These are phyloP conservation scores for Boletellus ananiceps DNA, from an alignment of 768 basidiomycete genomes.

Conservation along the genomic window DNA sequence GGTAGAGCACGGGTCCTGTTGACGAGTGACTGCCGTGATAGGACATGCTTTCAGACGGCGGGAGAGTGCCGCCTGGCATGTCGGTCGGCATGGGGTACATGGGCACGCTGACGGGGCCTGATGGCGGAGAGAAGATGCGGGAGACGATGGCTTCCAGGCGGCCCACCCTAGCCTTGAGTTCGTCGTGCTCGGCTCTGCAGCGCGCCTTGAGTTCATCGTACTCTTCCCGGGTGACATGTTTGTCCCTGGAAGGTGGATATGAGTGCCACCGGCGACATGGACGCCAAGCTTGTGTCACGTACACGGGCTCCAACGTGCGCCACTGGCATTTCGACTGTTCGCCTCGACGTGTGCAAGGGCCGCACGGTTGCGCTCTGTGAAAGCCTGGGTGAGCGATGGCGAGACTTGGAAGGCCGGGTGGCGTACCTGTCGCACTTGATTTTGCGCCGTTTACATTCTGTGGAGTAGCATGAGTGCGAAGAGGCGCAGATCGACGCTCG, in stretches of 20 bases:
- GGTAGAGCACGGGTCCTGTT: conserved; percentile 24
- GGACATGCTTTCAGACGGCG: conserved; percentile 24
- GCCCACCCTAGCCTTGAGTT: conserved; percentile 62
- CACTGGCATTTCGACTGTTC: conserved; percentile 81
- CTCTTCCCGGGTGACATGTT: conserved; percentile 73
- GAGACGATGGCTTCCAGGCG: conserved; percentile 54
- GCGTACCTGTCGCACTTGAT: conserved; percentile 82
- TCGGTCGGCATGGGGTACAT: conserved; percentile 29
- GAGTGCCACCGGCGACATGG: conserved; percentile 5
- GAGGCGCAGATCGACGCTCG: conserved; percentile 2
- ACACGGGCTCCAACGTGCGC: conserved; percentile 80
- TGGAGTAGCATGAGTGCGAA: conserved; percentile 9
- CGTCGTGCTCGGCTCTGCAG: conserved; percentile 35
- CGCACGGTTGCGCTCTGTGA: conserved; percentile 70
- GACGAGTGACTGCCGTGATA: conserved; percentile 28
- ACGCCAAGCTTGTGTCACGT: conserved; percentile 29
- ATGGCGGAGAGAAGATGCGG: conserved; percentile 30
- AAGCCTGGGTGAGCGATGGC: not conserved
- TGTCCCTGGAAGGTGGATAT: conserved; percentile 48
- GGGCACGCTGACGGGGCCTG: conserved; percentile 27
- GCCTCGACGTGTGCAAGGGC: conserved; percentile 73
- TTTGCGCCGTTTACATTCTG: conserved; percentile 84
- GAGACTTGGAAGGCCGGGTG: not conserved
- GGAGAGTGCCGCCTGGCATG: conserved; percentile 23
- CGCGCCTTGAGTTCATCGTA: conserved; percentile 71